phyloP scores from a whole-genome alignment of 2,329 filamentous ascomycete species.

The Salinomyces thailandicus region DNA sequence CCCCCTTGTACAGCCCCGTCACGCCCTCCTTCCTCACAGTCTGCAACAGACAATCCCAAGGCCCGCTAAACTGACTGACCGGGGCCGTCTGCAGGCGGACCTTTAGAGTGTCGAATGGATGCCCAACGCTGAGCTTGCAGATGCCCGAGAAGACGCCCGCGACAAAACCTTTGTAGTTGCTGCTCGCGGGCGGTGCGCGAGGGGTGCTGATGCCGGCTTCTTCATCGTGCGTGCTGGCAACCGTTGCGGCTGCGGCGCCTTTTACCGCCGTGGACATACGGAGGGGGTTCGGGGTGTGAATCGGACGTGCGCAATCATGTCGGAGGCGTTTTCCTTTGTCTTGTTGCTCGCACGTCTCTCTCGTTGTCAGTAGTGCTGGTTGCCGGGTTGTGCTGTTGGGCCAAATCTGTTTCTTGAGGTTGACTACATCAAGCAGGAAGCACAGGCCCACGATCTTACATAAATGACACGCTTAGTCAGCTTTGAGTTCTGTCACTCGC shows the following conservation, averaged over 20 bases:
- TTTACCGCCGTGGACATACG: constrained; percentile 13
- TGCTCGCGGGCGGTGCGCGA: constrained; percentile 8
- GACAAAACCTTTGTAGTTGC: constrained; percentile 88
- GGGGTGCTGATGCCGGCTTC: constrained; percentile 9
- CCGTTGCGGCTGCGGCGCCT: background rate
- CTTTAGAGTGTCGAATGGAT: constrained; percentile 90
- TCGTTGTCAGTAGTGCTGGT: too few species aligned
- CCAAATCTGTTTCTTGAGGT: too few species aligned
- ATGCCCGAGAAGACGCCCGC: constrained; percentile 93
- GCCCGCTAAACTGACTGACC: constrained; percentile 67
- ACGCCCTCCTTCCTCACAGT: constrained; percentile 81
- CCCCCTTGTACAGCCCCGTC: constrained; percentile 83
- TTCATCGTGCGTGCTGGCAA: constrained; percentile 10
- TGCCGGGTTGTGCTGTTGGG: too few species aligned
- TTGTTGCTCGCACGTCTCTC: too few species aligned
- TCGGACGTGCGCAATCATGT: too few species aligned
- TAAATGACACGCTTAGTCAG: too few species aligned
- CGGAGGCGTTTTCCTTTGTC: too few species aligned
- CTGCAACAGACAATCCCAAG: constrained; percentile 72
- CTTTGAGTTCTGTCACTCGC: too few species aligned
- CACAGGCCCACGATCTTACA: too few species aligned
- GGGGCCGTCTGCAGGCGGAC: constrained; percentile 86
- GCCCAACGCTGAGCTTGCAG: constrained; percentile 66
- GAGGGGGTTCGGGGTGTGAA: background rate
- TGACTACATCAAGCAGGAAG: too few species aligned